Conservation (phyloP, 2,329 filamentous ascomycete species). For the Botrytis fragariae region DNA sequence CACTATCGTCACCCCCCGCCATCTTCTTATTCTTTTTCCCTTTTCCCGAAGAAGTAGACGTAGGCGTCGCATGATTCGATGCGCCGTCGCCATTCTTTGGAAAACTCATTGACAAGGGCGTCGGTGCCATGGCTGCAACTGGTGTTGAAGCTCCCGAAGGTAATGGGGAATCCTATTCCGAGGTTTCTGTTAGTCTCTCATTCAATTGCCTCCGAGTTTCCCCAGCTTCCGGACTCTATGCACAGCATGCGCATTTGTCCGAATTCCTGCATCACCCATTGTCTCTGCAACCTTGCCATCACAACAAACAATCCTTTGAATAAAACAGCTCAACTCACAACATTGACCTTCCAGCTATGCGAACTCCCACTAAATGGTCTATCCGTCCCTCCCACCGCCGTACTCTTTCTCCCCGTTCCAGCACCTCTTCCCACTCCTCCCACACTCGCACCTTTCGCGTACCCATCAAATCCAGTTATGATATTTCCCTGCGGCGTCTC, state of each 20-base stretch:
- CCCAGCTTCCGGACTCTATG: not conserved
- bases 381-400: conserved; percentile 62
- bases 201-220: not conserved
- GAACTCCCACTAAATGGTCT: conserved; percentile 61
- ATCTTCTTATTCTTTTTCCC: conserved; percentile 54
- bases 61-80: conserved; percentile 56
- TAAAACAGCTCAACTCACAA: conserved; percentile 35
- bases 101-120: conserved; percentile 55
- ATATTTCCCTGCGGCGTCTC: conserved; percentile 90
- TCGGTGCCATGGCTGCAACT: conserved; percentile 48
- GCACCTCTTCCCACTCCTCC: conserved; percentile 45
- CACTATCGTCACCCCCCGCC: conserved; percentile 52
- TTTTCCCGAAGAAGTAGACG: conserved; percentile 47
- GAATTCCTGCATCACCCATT: not conserved
- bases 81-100: conserved; percentile 43
- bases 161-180: conserved; percentile 35
- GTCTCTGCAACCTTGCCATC: too few relatives aligned
- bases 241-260: not conserved
- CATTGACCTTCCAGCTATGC: conserved; percentile 56
- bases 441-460: conserved; percentile 80
- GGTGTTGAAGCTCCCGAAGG: conserved; percentile 36
- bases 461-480: conserved; percentile 95
- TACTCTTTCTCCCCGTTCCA: conserved; percentile 61
- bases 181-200: not conserved
- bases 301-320: not conserved